Base-by-base conservation (phyloP, 768 basidiomycete species). In the Lentinula boryana region DNA sequence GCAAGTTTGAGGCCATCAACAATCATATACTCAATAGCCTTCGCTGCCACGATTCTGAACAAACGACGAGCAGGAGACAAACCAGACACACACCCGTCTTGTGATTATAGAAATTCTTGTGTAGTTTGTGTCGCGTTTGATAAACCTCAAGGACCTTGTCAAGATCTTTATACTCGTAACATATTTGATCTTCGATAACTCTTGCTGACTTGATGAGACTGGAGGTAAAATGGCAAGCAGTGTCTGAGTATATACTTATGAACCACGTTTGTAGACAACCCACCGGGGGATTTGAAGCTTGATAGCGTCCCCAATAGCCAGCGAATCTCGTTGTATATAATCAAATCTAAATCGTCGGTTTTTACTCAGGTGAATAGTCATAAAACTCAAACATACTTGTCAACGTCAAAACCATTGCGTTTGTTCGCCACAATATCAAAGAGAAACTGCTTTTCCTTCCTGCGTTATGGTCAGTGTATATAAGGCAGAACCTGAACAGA, bases 401-500 rank as follows among this genome's bases (percentile, higher is more conserved):
- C 91, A 4, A 94, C 91, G 66, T 94, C 92, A 4, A 94, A 76
- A 0, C 92, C 92, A 62, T 93, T 93, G 6, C 84, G 76, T 69
- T 82, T 82, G 72, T 94, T 94, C 0, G 91, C 86, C 2, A 94
- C 89, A 55, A 94, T 93, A 58, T 93, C 88, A 66, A 93, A 94
- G 2, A 94, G 71, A 65, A 89, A 93, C 0, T 74, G 70, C 70
- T 92, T 92, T 68, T 87, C 87, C 15, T 75, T 67, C 51, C 78
- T 52, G 74, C 60, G n/a, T 31, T 55, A 58, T n/a, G 58, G 31
- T 5, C 5, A 33, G 27, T 9, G 43, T 43, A 7, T 13, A 16
- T 6, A 35, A 31, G 18, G 18, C 1, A 58, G 16, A 27, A 50
- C 9, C 5, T 41, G 23, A 31, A 51, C 33, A 21, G 15, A n/a